Evolutionary conservation across 805 yeast species (phyloP).

Genomic region (Saccharomycopsis selenospora): DNA sequence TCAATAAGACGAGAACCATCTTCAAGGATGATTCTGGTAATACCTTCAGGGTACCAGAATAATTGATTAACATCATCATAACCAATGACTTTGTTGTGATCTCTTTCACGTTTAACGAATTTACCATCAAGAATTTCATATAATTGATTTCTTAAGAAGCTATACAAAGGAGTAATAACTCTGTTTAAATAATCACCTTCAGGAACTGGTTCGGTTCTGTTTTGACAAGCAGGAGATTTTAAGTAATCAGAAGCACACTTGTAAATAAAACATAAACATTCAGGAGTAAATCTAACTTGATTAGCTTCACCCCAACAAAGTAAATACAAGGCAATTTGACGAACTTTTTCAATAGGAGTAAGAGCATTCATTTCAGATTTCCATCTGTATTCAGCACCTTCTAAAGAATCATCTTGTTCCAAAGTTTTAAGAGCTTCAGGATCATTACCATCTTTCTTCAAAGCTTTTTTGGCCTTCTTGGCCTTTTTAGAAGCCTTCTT

Average conservation of each 20-base stretch:
- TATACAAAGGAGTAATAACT: slow-evolving; percentile 83
- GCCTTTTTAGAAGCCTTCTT: slow-evolving; percentile 76
- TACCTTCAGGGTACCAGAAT: slow-evolving; percentile 99
- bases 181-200: slow-evolving; percentile 84
- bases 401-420: slow-evolving; percentile 79
- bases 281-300: slow-evolving; percentile 81
- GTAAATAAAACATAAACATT: slow-evolving; percentile 86
- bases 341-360: slow-evolving; percentile 49
- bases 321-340: slow-evolving; percentile 57
- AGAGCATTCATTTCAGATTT: slow-evolving; percentile 50
- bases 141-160: slow-evolving; percentile 61
- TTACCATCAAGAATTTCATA: slow-evolving; percentile 48
- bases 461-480: slow-evolving; percentile 65
- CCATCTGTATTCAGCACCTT: slow-evolving; percentile 86
- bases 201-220: slow-evolving; percentile 42
- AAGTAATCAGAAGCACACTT: slow-evolving; percentile 92
- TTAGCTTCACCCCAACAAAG: slow-evolving; percentile 76
- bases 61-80: slow-evolving; percentile 98
- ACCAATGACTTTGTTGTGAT: slow-evolving; percentile 66
- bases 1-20: slow-evolving; percentile 92
- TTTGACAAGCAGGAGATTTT: slow-evolving; percentile 84
- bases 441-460: slow-evolving; percentile 56
- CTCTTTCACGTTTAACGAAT: slow-evolving; percentile 57
- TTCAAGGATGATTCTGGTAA: slow-evolving; percentile 80
- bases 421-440: slow-evolving; percentile 51